A percentile compares a stretch with the other conserved stretches of the same genome.
phyloP scores from a whole-genome alignment of 2,329 filamentous ascomycete species.

The Apiospora aurea region DNA sequence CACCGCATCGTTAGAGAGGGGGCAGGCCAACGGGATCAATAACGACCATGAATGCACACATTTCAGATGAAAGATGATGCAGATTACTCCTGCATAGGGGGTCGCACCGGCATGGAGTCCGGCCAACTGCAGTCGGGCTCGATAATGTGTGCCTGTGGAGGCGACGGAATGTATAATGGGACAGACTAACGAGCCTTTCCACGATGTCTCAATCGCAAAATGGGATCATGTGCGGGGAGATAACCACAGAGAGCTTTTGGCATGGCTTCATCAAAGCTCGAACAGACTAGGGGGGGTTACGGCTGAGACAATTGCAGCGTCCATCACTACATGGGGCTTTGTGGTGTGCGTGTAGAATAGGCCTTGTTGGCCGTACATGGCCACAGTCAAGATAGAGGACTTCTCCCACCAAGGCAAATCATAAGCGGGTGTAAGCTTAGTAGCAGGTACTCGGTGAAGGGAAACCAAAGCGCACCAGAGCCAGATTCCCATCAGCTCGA shows the following conservation, averaged over 20 bases:
- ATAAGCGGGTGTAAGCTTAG: slow-evolving; percentile 1
- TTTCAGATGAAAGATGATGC: slow-evolving; percentile 22
- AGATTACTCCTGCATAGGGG: slow-evolving; percentile 22
- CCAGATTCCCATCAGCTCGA: slow-evolving; percentile 6
- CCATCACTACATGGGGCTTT: neutral
- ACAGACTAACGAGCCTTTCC: neutral
- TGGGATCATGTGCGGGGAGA: neutral
- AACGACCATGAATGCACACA: slow-evolving; percentile 15
- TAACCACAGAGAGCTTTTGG: neutral
- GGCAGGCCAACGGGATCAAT: neutral
- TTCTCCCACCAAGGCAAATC: neutral
- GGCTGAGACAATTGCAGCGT: neutral
- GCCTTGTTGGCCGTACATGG: neutral
- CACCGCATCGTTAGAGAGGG: slow-evolving; percentile 9
- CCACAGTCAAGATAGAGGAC: neutral
- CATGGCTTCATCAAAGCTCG: slow-evolving; percentile 9
- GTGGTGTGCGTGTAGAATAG: neutral
- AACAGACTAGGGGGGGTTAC: neutral
- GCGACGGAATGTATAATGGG: neutral
- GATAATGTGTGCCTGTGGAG: slow-evolving; percentile 12
- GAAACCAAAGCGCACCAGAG: neutral
- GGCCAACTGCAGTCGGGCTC: slow-evolving; percentile 16
- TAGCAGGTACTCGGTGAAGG: neutral
- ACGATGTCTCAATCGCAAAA: neutral
- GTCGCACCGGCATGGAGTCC: slow-evolving; percentile 15